Evolutionary conservation across 1,284 basidiomycete species (phyloP).

Genomic region (Cryptococcus neoformans): DNA sequence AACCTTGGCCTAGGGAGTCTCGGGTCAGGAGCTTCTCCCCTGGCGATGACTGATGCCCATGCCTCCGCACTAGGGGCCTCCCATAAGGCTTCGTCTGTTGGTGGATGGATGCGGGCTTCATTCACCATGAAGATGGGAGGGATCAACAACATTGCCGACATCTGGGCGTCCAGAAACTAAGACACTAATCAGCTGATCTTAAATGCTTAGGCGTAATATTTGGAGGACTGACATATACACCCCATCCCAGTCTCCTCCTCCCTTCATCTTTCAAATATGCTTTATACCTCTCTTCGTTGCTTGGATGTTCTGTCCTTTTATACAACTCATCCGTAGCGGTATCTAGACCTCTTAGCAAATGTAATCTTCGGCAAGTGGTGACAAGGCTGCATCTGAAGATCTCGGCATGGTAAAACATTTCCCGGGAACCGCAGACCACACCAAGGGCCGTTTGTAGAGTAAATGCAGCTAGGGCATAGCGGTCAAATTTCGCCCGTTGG

Average conservation of each 20-base stretch:
- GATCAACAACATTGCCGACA: constrained; percentile 22
- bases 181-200: background rate
- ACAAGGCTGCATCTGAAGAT: constrained; percentile 33
- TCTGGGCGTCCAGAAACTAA: constrained; percentile 31
- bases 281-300: constrained; percentile 17
- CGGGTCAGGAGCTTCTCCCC: constrained; percentile 9
- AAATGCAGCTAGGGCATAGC: constrained; percentile 23
- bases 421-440: constrained; percentile 32
- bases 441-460: constrained; percentile 27
- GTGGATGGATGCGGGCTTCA: constrained; percentile 26
- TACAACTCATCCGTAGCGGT: constrained; percentile 18
- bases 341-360: constrained; percentile 22
- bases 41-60: constrained; percentile 19
- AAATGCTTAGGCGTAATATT: background rate
- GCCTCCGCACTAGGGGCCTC: constrained; percentile 21
- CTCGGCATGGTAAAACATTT: constrained; percentile 36
- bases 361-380: constrained; percentile 27
- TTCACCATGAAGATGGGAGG: constrained; percentile 25
- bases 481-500: constrained; percentile 34
- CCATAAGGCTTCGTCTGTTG: constrained; percentile 27
- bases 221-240: constrained; percentile 29
- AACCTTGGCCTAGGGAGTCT: constrained; percentile 15
- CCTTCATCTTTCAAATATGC: constrained; percentile 34
- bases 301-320: constrained; percentile 8
- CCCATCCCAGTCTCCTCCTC: constrained; percentile 31